Evolutionary conservation across 2,329 filamentous ascomycete genomes (phyloP), one percentile per base, ranked within the genome.

Genomic region (Diaporthe velutina): DNA sequence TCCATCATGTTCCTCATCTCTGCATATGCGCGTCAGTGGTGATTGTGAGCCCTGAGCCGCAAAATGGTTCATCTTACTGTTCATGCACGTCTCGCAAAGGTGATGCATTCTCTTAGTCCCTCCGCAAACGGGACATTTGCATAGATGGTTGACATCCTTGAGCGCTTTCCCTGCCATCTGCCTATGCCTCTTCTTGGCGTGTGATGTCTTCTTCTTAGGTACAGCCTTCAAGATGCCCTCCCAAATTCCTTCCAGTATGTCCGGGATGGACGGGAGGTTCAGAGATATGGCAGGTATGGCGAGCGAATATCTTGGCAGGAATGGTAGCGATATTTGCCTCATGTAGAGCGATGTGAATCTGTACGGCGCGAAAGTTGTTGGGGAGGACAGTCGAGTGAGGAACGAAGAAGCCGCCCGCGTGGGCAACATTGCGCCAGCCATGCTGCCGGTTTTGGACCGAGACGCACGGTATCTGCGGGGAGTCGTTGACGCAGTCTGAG

Each of bases 161-260:
- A 99, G 85, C 58, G 93, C 96, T 86, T 99, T 99, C 81, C 97
- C 97, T 33, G 96, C 96, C 93, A 98, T 94, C 82, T 98, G 95
- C 80, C 97, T 92, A 82, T 95, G 93, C 79, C 97, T 91, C 89
- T 95, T 98, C 88, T 97, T 98, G 88, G 95, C 95, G 84, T 99
- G 95, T 55, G 96, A 98, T 45, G 95, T 97, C 90, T 98, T 99
- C 88, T 98, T 98, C 90, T 99, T 99, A 7, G 97, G 97, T 22
- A 98, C 97, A 1, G 97, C 97, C 78, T 93, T 93, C 78, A 99
- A 88, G 60, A 99, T 90, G 8, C 94, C 95, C 79, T 98, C 96
- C 96, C 96, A 98, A 80, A 99, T 92, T 77, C 94, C 94, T 73
- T 91, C 92, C 30, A 98, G 85, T n/a, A 95, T 82, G 7, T 90